phyloP scores from a whole-genome alignment of 192 early-diverging fungal species.

The Umbelopsis sp. region DNA sequence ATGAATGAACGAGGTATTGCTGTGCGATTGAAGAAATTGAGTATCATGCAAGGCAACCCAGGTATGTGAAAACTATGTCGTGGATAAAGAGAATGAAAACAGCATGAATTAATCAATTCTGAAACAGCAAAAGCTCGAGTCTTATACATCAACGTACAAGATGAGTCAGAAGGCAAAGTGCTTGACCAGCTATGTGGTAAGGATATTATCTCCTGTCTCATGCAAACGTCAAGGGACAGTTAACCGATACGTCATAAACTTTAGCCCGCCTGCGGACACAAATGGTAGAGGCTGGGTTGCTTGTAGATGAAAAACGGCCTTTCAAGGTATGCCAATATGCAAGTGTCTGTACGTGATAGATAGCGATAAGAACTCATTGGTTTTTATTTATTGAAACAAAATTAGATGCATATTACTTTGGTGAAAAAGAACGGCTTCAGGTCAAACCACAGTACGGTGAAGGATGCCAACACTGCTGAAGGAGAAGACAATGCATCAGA shows the following conservation, averaged over 20 bases:
- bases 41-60: constrained; percentile 31
- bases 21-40: constrained; percentile 26
- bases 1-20: neutral
- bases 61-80: constrained; percentile 11
- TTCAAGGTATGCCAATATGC: constrained; percentile 20
- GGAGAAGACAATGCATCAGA: neutral
- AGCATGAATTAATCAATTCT: neutral
- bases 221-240: neutral
- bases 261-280: constrained; percentile 16
- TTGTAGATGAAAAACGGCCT: constrained; percentile 30
- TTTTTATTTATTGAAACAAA: too few relatives aligned
- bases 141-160: constrained; percentile 32
- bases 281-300: constrained; percentile 27
- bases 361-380: too few relatives aligned
- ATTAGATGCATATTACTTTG: constrained; percentile 14
- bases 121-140: constrained; percentile 29
- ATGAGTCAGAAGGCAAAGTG: constrained; percentile 28
- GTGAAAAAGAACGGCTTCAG: neutral
- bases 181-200: constrained; percentile 29
- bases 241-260: too few relatives aligned
- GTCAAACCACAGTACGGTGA: neutral
- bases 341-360: too few relatives aligned
- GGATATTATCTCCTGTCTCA: neutral
- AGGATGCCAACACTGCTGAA: neutral
- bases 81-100: neutral